Evolutionary conservation across 441 rosid species (phyloP).

Genomic region (Croton laevigatus): DNA sequence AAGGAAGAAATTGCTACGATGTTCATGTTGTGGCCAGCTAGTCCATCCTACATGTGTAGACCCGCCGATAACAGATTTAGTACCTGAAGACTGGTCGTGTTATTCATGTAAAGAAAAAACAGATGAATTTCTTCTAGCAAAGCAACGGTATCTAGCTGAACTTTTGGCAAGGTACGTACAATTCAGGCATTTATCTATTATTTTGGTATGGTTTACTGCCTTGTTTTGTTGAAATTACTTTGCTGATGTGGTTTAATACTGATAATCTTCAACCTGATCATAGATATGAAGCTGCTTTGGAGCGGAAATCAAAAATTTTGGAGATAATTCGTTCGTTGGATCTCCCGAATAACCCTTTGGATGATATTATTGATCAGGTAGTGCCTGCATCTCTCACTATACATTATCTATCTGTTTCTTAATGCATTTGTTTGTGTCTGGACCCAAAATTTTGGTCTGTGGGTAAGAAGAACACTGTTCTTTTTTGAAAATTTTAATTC

Average conservation of each 20-base stretch:
- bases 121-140: slow-evolving; percentile 81
- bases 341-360: slow-evolving; percentile 99
- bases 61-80: slow-evolving; percentile 72
- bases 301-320: slow-evolving; percentile 82
- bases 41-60: slow-evolving; percentile 83
- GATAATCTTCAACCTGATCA: slow-evolving; percentile 26
- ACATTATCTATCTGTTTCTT: not conserved
- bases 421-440: not conserved
- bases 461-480: too few relatives aligned
- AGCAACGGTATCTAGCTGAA: slow-evolving; percentile 62
- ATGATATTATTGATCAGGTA: slow-evolving; percentile 98
- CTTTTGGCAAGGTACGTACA: slow-evolving; percentile 65
- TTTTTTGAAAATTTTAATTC: not conserved
- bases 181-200: slow-evolving; percentile 5
- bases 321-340: slow-evolving; percentile 84
- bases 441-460: too few relatives aligned
- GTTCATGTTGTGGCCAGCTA: slow-evolving; percentile 93
- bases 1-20: slow-evolving; percentile 89
- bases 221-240: slow-evolving; percentile 13
- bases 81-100: slow-evolving; percentile 85
- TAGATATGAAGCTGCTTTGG: slow-evolving; percentile 89
- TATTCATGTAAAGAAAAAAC: slow-evolving; percentile 96
- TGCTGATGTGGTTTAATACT: slow-evolving; percentile 12
- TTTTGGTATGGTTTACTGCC: not conserved
- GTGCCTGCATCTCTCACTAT: not conserved